Base-by-base conservation (phyloP, 2,329 filamentous ascomycete genomes). In the Ophiosphaerella narmari region DNA sequence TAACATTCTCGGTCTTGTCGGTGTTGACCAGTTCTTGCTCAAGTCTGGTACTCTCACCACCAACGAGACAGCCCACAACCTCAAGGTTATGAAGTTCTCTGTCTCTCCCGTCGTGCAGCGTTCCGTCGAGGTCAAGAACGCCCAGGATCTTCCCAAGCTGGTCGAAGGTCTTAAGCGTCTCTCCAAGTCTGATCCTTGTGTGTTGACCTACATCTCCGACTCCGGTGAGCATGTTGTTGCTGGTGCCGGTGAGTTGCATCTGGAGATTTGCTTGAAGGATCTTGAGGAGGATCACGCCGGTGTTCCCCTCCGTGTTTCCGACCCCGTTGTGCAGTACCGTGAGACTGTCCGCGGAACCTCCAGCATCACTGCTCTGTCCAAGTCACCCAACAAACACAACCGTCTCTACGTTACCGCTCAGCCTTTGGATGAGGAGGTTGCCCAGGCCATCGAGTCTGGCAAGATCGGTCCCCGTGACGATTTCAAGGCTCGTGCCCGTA, bases 1-100 rank as follows among this genome's bases (percentile, higher is more conserved):
- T 87, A 99, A 99, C 89, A 97, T 99, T 84, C 88, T 97, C 73
- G 94, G 94, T 86, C 86, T 99, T 73, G 94, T 99, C 75, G 94
- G 94, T 88, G 91, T 99, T 71, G 94, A 99, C 78, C 94, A 99
- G 87, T 99, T 97, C 90, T 85, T 99, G 85, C 91, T 99, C 84
- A 99, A 99, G 89, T 97, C 94, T 77, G 94, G 94, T 89, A 99
- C 94, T 74, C 89, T 99, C 72, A 96, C 92, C 80, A 97, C 93
- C 77, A 87, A 85, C 76, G 94, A 99, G 68, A 95, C 91, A 64
- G 93, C 94, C 77, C 94, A 99, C 89, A 99, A 99, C 88, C 83
- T 99, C 74, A 97, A 97, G 89, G 94, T 99, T 82, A 99, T 99
- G 94, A 97, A 97, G 86, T 99, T 99, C 89, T 99, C 94, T 75